Conservation (phyloP, 306 rosid species). For the Medicago lupulina region DNA sequence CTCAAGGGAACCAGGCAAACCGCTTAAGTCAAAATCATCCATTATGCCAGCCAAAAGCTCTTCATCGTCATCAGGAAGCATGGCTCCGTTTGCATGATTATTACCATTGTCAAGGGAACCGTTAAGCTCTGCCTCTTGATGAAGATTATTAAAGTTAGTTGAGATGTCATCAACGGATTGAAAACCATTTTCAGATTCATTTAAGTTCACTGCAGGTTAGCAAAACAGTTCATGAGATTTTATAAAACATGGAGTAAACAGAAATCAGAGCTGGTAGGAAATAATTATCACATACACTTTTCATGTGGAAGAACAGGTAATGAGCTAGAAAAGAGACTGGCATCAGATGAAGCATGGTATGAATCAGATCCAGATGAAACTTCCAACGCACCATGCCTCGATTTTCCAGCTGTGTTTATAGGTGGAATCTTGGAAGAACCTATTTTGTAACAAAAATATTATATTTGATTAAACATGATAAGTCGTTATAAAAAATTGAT, state of each 20-base stretch:
- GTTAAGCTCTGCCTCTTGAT: conserved; percentile 55
- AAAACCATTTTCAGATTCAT: conserved; percentile 54
- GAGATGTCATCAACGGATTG: conserved; percentile 62
- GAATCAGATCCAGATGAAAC: conserved; percentile 59
- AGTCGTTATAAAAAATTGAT: not conserved
- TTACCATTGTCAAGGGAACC: conserved; percentile 57
- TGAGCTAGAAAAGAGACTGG: conserved; percentile 81
- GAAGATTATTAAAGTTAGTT: conserved; percentile 52
- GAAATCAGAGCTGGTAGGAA: conserved; percentile 29
- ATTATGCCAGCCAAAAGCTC: conserved; percentile 78
- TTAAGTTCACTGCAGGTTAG: conserved; percentile 68
- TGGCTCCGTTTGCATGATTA: conserved; percentile 55
- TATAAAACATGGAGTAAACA: conserved; percentile 7
- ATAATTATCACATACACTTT: conserved; percentile 55
- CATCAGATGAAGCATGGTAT: conserved; percentile 69
- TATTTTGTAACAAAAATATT: conserved; percentile 34
- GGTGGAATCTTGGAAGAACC: conserved; percentile 64
- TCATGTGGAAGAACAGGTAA: conserved; percentile 82
- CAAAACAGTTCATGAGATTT: conserved; percentile 41
- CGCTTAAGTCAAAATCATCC: conserved; percentile 84
- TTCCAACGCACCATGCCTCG: conserved; percentile 53
- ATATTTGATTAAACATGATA: conserved; percentile 28
- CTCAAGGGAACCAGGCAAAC: conserved; percentile 80
- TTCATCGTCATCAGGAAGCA: conserved; percentile 81
- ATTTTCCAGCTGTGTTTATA: conserved; percentile 51